These are phyloP conservation scores for Aspergillus pseudonomiae DNA, from an alignment of 2,329 filamentous ascomycete genomes.

Conservation along the genomic window DNA sequence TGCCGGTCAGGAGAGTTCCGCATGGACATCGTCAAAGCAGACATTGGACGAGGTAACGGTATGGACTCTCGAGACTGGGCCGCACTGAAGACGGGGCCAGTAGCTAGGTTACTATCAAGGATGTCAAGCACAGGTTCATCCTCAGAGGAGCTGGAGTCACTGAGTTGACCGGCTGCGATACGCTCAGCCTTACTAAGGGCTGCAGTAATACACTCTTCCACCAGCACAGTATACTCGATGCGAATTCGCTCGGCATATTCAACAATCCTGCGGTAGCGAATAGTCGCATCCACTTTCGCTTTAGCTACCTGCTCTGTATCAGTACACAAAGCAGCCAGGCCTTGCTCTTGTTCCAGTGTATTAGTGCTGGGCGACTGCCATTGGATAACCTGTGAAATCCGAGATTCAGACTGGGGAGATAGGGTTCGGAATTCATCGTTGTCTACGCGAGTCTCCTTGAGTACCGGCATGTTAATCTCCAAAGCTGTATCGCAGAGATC, in stretches of 20 bases:
- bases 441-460: conserved; percentile 76
- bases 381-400: conserved; percentile 89
- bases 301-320: conserved; percentile 85
- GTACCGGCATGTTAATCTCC: conserved; percentile 89
- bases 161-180: conserved; percentile 82
- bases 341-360: conserved; percentile 90
- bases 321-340: conserved; percentile 80
- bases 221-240: conserved; percentile 86
- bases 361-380: conserved; percentile 95
- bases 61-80: conserved; percentile 13
- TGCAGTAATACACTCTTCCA: conserved; percentile 93
- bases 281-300: conserved; percentile 88
- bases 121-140: conserved; percentile 54
- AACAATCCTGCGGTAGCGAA: conserved; percentile 87
- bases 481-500: conserved; percentile 95
- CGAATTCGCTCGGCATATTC: conserved; percentile 96
- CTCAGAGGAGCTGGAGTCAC: conserved; percentile 71
- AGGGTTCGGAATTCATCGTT: conserved; percentile 83
- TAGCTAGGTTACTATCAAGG: conserved; percentile 11
- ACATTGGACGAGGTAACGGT: conserved; percentile 33
- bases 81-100: conserved; percentile 14
- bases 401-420: conserved; percentile 92
- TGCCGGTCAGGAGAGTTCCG: conserved; percentile 57
- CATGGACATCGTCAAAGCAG: conserved; percentile 60
- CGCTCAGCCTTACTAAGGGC: conserved; percentile 86